Conservation (phyloP, 495 filamentous ascomycete species). For the Halenospora varia region DNA sequence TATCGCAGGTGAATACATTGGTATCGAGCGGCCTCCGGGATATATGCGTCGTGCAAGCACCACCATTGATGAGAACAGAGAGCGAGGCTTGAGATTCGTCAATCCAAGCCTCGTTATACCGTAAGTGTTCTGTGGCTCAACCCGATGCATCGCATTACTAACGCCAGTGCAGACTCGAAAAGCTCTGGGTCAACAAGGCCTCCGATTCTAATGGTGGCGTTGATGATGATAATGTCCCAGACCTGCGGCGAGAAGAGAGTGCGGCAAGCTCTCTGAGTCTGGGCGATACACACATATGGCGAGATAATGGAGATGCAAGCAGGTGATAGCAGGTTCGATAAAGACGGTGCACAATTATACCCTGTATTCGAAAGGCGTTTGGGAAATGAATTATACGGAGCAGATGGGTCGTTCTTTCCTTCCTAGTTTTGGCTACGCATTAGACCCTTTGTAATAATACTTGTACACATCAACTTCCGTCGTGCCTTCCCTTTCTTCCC, state of each 20-base stretch:
- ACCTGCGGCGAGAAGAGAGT: conserved; percentile 16
- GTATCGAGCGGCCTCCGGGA: conserved; percentile 29
- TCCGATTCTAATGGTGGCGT: conserved; percentile 10
- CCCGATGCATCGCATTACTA: conserved; percentile 7
- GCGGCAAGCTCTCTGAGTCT: conserved; percentile 43
- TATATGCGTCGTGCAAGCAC: conserved; percentile 40
- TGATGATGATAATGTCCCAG: too few relatives aligned
- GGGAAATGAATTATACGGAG: neutral
- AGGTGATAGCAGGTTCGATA: conserved; percentile 25
- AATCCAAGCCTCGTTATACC: conserved; percentile 71
- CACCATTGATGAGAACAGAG: conserved; percentile 61
- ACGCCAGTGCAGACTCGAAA: conserved; percentile 35
- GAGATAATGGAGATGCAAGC: conserved; percentile 35
- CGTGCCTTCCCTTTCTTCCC: neutral
- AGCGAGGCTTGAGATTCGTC: conserved; percentile 62
- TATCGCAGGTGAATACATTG: conserved; percentile 35
- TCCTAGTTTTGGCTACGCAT: neutral
- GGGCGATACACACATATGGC: conserved; percentile 54
- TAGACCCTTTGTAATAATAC: conserved; percentile 5
- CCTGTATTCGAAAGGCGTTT: neutral
- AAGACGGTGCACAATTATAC: neutral
- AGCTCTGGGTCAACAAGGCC: conserved; percentile 46
- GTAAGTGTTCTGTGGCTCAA: conserved; percentile 35
- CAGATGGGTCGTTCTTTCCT: conserved; percentile 9
- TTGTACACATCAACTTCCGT: conserved; percentile 2